Conservation (phyloP, 2,329 filamentous ascomycete genomes). For the Pseudodiploospora longispora region DNA sequence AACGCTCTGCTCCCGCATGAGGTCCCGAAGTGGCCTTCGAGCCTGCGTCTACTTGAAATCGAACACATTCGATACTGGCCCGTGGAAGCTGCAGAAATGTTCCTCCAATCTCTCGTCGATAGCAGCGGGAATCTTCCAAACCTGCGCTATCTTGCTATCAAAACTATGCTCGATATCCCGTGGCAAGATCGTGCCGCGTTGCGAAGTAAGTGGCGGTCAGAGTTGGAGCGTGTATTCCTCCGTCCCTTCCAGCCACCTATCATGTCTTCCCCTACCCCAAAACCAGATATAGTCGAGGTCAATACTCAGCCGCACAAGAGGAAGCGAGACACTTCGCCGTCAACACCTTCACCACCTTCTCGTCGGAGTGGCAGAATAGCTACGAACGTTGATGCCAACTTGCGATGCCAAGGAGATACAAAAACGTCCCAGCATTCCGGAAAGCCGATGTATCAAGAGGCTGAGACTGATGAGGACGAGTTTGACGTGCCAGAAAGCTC, state of each 20-base stretch:
- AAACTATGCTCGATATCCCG: constrained; percentile 68
- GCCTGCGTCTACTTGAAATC: constrained; percentile 64
- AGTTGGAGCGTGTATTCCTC: constrained; percentile 59
- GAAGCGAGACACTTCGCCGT: constrained; percentile 5
- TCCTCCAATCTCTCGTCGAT: constrained; percentile 72
- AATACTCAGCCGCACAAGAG: constrained; percentile 9
- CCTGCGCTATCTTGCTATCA: constrained; percentile 64
- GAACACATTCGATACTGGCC: constrained; percentile 71
- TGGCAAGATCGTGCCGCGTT: constrained; percentile 80
- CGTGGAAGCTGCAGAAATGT: constrained; percentile 60
- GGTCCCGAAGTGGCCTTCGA: constrained; percentile 69
- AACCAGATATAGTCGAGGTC: constrained; percentile 9
- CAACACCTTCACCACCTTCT: constrained; percentile 17
- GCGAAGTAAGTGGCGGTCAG: constrained; percentile 68
- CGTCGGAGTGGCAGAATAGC: constrained; percentile 32
- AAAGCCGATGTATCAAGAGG: constrained; percentile 33
- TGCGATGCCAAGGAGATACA: constrained; percentile 11
- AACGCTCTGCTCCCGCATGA: constrained; percentile 55
- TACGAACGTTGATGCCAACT: constrained; percentile 18
- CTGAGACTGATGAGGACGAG: constrained; percentile 37
- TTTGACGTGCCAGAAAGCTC: constrained; percentile 18
- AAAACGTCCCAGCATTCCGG: constrained; percentile 10
- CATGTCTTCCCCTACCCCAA: constrained; percentile 15
- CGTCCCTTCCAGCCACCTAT: constrained; percentile 36
- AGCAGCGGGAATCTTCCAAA: constrained; percentile 56